Percentiles rank a stretch among this genome's conserved stretches.
Evolutionary conservation across 257 asterid species (phyloP).

Genomic region (Jasminum sambac): DNA sequence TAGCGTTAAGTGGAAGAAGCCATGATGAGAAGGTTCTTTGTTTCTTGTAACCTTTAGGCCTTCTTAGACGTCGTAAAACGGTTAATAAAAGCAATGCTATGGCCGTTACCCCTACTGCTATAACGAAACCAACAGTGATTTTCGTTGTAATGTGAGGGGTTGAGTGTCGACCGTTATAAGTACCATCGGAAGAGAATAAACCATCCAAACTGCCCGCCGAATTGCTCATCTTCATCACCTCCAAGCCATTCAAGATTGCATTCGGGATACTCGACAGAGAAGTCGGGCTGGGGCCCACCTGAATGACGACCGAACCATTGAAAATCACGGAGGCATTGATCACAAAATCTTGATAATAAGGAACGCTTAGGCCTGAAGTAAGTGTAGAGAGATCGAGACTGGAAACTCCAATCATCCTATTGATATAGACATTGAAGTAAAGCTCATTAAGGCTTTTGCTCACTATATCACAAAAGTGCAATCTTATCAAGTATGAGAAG

Average conservation of each 20-base stretch:
- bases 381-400: conserved; percentile 77
- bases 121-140: conserved; percentile 50
- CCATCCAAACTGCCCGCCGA: conserved; percentile 84
- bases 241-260: conserved; percentile 86
- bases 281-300: conserved; percentile 69
- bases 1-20: conserved; percentile 72
- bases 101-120: conserved; percentile 45
- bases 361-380: conserved; percentile 62
- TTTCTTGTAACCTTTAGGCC: conserved; percentile 61
- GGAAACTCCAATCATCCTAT: conserved; percentile 50
- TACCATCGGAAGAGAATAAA: conserved; percentile 50
- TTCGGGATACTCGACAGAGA: conserved; percentile 51
- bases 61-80: conserved; percentile 32
- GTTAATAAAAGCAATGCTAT: conserved; percentile 34
- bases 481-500: conserved; percentile 69
- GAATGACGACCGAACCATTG: conserved; percentile 52
- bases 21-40: conserved; percentile 84
- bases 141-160: conserved; percentile 30
- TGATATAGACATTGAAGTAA: conserved; percentile 80
- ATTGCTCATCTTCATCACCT: conserved; percentile 90
- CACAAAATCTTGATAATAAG: conserved; percentile 77
- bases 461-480: conserved; percentile 86
- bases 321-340: conserved; percentile 57
- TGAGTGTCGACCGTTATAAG: conserved; percentile 21
- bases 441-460: conserved; percentile 73